Conservation (phyloP, 2,329 filamentous ascomycete species). For the Aspergillus carbonarius region DNA sequence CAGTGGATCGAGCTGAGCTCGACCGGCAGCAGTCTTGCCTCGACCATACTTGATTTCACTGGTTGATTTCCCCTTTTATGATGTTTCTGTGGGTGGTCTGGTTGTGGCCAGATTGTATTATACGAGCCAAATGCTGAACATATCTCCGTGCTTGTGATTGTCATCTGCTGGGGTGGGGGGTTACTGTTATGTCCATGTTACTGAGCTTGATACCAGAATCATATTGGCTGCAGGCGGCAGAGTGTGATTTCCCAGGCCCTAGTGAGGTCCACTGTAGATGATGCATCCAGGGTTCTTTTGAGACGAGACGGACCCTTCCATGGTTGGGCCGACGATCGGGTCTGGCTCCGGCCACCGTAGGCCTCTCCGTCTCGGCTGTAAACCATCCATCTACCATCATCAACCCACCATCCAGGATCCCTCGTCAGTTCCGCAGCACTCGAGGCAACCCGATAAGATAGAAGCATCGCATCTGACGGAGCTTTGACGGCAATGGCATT, state of each 20-base stretch:
- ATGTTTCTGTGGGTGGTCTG: not conserved
- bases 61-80: not conserved
- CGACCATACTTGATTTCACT: no score
- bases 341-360: not conserved
- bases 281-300: not conserved
- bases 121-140: slow-evolving; percentile 19
- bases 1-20: slow-evolving; percentile 19
- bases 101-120: slow-evolving; percentile 23
- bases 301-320: not conserved
- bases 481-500: no score
- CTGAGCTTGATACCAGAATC: slow-evolving; percentile 5
- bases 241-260: not conserved
- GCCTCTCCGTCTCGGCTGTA: no score
- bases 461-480: no score
- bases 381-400: no score
- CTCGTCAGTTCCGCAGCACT: no score
- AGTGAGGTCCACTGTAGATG: not conserved
- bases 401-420: no score
- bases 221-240: slow-evolving; percentile 12
- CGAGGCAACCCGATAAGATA: no score
- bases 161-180: not conserved
- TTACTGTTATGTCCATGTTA: not conserved
- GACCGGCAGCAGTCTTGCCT: no score
- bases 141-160: slow-evolving; percentile 1
- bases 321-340: not conserved